Conservation (phyloP, 73 alveolate genomes). For the Durusdinium trenchii region DNA sequence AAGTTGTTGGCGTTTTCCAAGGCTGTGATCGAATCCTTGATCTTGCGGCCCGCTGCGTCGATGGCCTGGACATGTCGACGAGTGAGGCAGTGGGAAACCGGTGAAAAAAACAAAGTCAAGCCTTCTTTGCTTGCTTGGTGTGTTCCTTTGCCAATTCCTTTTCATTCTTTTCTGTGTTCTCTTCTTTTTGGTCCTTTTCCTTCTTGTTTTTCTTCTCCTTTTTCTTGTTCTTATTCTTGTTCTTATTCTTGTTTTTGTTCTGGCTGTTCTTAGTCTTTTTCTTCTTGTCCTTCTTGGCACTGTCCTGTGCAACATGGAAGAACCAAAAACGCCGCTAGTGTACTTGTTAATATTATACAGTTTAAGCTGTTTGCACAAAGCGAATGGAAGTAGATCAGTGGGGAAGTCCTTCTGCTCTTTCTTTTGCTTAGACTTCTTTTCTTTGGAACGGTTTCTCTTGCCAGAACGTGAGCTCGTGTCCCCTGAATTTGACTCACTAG, state of each 20-base stretch:
- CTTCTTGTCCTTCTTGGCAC: not conserved
- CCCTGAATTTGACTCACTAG: not conserved
- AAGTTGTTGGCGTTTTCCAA: too few relatives aligned
- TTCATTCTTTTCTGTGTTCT: too few relatives aligned
- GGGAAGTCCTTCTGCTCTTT: too few relatives aligned
- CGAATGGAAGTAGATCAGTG: too few relatives aligned
- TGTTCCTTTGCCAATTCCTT: not conserved
- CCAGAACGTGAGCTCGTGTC: not conserved
- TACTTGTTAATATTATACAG: not conserved
- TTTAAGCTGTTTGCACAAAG: not conserved
- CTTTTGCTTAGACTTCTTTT: not conserved
- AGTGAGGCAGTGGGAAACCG: not conserved
- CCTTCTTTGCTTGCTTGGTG: not conserved
- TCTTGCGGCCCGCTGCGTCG: not conserved
- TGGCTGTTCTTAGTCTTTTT: not conserved
- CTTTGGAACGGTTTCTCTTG: not conserved
- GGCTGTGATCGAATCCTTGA: slow-evolving; percentile 16
- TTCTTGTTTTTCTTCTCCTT: not conserved
- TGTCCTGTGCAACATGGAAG: too few relatives aligned
- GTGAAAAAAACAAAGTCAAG: not conserved
- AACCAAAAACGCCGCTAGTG: not conserved
- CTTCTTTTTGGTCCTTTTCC: not conserved
- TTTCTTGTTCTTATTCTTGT: not conserved
- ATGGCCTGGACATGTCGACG: not conserved
- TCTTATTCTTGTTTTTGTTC: not conserved